A percentile compares a stretch with the other conserved stretches of the same genome.
These are phyloP conservation scores for Ogataea naganishii DNA, from an alignment of 805 yeast genomes.

Conservation along the genomic window DNA sequence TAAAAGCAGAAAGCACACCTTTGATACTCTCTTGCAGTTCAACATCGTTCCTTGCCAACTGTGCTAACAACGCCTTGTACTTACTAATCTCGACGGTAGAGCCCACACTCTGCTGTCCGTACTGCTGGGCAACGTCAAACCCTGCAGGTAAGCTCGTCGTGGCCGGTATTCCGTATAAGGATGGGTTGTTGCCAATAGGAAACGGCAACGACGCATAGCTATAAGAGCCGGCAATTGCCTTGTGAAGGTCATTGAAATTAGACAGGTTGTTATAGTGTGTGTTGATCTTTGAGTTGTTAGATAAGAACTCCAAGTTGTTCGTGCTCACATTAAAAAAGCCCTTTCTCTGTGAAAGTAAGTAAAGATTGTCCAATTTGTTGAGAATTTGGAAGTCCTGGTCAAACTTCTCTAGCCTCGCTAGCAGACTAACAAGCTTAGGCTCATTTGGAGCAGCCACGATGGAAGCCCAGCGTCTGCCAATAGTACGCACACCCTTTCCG, in stretches of 20 bases:
- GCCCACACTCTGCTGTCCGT: too few species aligned
- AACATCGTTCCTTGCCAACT: slow-evolving; percentile 23
- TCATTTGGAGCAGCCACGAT: slow-evolving; percentile 19
- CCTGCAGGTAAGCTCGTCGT: slow-evolving; percentile 2
- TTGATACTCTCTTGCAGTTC: slow-evolving; percentile 20
- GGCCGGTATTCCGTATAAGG: slow-evolving; percentile 2
- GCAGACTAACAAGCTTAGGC: slow-evolving; percentile 17
- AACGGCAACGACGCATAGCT: slow-evolving; percentile 14
- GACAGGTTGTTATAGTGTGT: slow-evolving; percentile 15
- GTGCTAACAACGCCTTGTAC: slow-evolving; percentile 16
- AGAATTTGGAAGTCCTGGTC: slow-evolving; percentile 18
- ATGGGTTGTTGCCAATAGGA: slow-evolving; percentile 4
- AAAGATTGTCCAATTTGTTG: slow-evolving; percentile 21
- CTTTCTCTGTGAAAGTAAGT: slow-evolving; percentile 21
- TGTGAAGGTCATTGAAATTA: slow-evolving; percentile 19
- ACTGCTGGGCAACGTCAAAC: slow-evolving; percentile 6
- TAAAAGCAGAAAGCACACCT: slow-evolving; percentile 18
- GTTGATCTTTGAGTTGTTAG: slow-evolving; percentile 17
- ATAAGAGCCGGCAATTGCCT: slow-evolving; percentile 16
- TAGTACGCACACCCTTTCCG: too few species aligned
- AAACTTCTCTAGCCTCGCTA: slow-evolving; percentile 21
- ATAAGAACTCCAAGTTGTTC: slow-evolving; percentile 21
- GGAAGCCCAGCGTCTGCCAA: slow-evolving; percentile 21
- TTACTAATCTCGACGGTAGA: too few species aligned
- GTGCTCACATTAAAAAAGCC: slow-evolving; percentile 22